Percentiles rank a stretch among this genome's conserved stretches.
Evolutionary conservation across 1,284 basidiomycete species (phyloP).

Genomic region (Leccinum laetum): DNA sequence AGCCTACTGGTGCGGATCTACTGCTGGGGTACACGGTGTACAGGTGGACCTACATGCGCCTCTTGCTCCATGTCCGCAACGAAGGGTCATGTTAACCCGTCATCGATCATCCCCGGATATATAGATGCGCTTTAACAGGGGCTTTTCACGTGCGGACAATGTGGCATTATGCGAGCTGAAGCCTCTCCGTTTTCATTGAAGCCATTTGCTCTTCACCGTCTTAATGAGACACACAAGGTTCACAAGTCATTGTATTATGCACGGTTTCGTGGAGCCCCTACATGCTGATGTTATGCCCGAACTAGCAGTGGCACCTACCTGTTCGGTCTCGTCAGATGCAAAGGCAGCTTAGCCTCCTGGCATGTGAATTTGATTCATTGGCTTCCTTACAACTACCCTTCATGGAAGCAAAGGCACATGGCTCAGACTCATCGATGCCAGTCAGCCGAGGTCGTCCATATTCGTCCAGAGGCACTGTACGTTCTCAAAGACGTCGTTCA

Average conservation of each 20-base stretch:
- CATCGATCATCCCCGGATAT: constrained; percentile 2
- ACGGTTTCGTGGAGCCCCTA: constrained; percentile 3
- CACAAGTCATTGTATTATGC: neutral
- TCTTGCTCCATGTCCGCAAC: constrained; percentile 1
- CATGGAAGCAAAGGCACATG: constrained; percentile 3
- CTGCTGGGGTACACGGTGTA: constrained; percentile 4
- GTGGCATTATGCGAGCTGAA: neutral
- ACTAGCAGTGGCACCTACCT: constrained; percentile 1
- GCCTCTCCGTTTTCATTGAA: neutral
- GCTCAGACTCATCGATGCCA: neutral
- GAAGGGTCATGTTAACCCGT: constrained; percentile 10
- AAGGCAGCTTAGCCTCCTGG: neutral
- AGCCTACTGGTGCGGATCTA: constrained; percentile 3
- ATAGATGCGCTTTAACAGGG: constrained; percentile 2
- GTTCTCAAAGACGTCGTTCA: constrained; percentile 2
- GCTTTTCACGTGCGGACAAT: neutral
- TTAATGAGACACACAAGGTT: neutral
- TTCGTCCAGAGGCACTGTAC: neutral
- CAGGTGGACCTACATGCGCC: neutral
- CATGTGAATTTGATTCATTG: constrained; percentile 17
- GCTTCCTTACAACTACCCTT: constrained; percentile 22
- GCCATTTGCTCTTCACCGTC: constrained; percentile 13
- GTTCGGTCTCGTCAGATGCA: constrained; percentile 2
- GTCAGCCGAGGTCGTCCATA: neutral
- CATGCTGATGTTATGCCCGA: neutral